Evolutionary conservation across 2,329 filamentous ascomycete species (phyloP), one percentile per base, ranked within the genome.

Genomic region (Atkinsonella texensis): DNA sequence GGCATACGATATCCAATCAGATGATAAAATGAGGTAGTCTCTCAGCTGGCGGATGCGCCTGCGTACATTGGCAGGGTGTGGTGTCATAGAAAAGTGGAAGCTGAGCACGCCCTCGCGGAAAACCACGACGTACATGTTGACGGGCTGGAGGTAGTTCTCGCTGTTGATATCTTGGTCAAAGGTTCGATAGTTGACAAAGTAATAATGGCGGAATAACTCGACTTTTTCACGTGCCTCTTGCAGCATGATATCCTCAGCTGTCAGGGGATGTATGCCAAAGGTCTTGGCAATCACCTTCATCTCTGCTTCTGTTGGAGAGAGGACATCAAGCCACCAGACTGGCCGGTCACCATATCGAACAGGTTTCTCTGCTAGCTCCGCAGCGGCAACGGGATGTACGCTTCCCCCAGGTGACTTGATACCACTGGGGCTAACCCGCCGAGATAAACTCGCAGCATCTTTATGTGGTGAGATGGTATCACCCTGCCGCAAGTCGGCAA

Each of bases 151-250:
- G 65, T 94, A 95, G 63, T 94, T 84, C 52, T 93, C 87, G 64
- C 84, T 95, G 59, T 84, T 85, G 54, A 83, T 81, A 63, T 98
- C 93, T 66, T 97, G 93, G 65, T 98, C 93, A 63, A 98, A 98
- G 0, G 89, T 94, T 15, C 93, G 86, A 67, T 98, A 98, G 66
- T 95, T 97, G 70, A 98, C 88, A 62, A 98, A 96, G 68, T 98
- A 98, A 71, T 98, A 98, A 65, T 95, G 87, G 35, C 88, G 84
- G 74, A 98, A 98, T 1, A 98, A 76, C 66, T 98, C 93, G 0
- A 98, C 93, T 70, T 98, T 98, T 64, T 98, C 93, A 20, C 93
- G 90, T 41, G 90, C 87, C 71, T 98, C 93, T 66, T 97, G 89
- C 73, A 96, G 84, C 78, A 97, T 85, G 60, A 98, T 96, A 64